These are phyloP conservation scores for Capronia epimyces DNA, from an alignment of 2,329 filamentous ascomycete species.

Conservation along the genomic window DNA sequence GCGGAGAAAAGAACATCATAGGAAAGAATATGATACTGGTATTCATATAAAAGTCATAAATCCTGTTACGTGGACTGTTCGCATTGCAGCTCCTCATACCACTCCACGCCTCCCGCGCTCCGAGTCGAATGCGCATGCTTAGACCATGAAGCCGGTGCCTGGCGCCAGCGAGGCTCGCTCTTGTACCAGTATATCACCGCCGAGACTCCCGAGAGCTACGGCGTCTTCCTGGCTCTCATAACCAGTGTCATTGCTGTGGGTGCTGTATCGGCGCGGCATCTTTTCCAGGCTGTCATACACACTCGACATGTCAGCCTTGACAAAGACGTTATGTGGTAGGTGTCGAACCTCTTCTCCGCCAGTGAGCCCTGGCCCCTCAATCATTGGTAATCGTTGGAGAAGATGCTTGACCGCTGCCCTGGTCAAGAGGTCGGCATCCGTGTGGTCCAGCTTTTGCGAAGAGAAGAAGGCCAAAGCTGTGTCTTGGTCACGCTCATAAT, in stretches of 20 bases:
- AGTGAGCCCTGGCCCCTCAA: constrained; percentile 11
- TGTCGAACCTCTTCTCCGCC: constrained; percentile 23
- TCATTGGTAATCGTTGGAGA: constrained; percentile 20
- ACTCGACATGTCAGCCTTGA: constrained; percentile 18
- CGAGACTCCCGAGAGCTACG: constrained; percentile 13
- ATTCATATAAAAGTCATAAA: too few relatives aligned
- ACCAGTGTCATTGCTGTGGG: constrained; percentile 38
- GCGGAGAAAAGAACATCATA: too few relatives aligned
- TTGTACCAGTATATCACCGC: background rate
- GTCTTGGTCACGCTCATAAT: constrained; percentile 33
- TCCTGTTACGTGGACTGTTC: too few relatives aligned
- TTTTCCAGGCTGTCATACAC: constrained; percentile 14
- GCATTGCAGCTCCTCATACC: too few relatives aligned
- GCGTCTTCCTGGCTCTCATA: constrained; percentile 34
- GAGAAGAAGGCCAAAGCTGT: constrained; percentile 34
- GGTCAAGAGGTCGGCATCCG: constrained; percentile 26
- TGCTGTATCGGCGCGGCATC: constrained; percentile 30
- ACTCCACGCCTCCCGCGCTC: too few relatives aligned
- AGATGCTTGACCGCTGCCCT: constrained; percentile 23
- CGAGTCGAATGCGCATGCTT: background rate
- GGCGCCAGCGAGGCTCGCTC: constrained; percentile 1
- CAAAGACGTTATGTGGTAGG: constrained; percentile 14
- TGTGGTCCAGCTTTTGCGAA: constrained; percentile 31
- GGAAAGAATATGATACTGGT: too few relatives aligned
- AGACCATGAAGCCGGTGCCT: background rate